phyloP scores from a whole-genome alignment of 495 filamentous ascomycete genomes.

The Astrothelium macrocarpum region DNA sequence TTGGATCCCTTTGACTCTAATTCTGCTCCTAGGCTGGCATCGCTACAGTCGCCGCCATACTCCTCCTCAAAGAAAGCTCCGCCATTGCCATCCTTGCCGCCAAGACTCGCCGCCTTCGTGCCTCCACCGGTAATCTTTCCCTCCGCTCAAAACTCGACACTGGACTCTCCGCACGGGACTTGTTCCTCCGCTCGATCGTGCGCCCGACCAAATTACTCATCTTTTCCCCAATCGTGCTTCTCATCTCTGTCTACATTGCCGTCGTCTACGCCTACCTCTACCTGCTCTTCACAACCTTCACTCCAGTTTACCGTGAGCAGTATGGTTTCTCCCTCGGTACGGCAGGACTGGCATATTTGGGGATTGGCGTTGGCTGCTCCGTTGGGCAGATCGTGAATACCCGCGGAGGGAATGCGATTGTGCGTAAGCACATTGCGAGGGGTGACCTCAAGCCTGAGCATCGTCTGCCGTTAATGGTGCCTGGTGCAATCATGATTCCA shows the following conservation, averaged over 20 bases:
- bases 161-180: slow-evolving; percentile 23
- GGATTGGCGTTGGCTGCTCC: slow-evolving; percentile 24
- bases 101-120: slow-evolving; percentile 24
- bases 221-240: slow-evolving; percentile 50
- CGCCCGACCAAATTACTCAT: slow-evolving; percentile 44
- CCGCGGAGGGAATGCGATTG: slow-evolving; percentile 18
- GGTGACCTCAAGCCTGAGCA: slow-evolving; percentile 26
- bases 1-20: not conserved
- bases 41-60: slow-evolving; percentile 11
- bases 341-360: slow-evolving; percentile 29
- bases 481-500: slow-evolving; percentile 20
- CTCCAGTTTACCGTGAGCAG: slow-evolving; percentile 44
- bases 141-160: slow-evolving; percentile 29
- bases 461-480: slow-evolving; percentile 21
- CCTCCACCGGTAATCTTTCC: slow-evolving; percentile 25
- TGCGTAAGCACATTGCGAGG: slow-evolving; percentile 13
- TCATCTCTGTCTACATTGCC: slow-evolving; percentile 63
- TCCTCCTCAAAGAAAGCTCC: slow-evolving; percentile 27
- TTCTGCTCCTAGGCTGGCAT: slow-evolving; percentile 20
- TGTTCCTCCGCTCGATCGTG: slow-evolving; percentile 38
- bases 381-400: slow-evolving; percentile 23
- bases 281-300: slow-evolving; percentile 69
- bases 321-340: slow-evolving; percentile 36
- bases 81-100: slow-evolving; percentile 24
- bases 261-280: slow-evolving; percentile 71